Base-by-base conservation (phyloP, 495 filamentous ascomycete species). In the Penicillium herquei region DNA sequence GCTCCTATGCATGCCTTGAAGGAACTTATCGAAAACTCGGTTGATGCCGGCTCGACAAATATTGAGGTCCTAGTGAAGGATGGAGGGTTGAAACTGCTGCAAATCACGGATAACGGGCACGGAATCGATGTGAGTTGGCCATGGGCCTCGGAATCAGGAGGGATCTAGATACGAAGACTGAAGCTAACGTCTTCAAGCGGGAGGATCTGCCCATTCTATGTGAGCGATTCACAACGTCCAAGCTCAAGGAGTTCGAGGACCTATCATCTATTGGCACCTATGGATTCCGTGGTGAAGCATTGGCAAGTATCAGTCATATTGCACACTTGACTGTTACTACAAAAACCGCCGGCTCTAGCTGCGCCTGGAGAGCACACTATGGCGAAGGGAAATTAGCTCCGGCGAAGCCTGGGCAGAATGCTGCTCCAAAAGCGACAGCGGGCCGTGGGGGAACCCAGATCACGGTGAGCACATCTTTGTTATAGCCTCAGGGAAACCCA, bases 221-320 rank as follows among this genome's bases (percentile, higher is more conserved):
- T 65, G 94, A 98, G 64, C 84, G 95, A 51, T 97, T 97, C 65
- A 99, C 95, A 14, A 99, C 95, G 0, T 97, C 93, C 26, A 99
- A 98, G 63, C 72, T 99, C 32, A 92, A 96, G 62, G 86, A 85
- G 34, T 98, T 99, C 60, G 95, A 99, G 67, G 95, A 99, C 68
- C 79, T 99, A 51, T 84, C 84, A 12, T 89, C 84, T 16, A 98
- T 99, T 58, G 86, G 86, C 30, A 98, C 95, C 12, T 99, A 99
- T 68, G 95, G 95, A 30, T 99, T 99, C 67, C 88, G 95, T 31
- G 95, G 95, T 45, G 95, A 99, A 73, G 95, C 95, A 10, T 73
- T 99, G 61, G 95, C 95, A 10, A 97, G 93, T 78, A 99, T 99
- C 69, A 98, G 94, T 65, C 94, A 98, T 72, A 97, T 98, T 58